Base-by-base conservation (phyloP, 257 asterid genomes). In the Voacanga thouarsii region DNA sequence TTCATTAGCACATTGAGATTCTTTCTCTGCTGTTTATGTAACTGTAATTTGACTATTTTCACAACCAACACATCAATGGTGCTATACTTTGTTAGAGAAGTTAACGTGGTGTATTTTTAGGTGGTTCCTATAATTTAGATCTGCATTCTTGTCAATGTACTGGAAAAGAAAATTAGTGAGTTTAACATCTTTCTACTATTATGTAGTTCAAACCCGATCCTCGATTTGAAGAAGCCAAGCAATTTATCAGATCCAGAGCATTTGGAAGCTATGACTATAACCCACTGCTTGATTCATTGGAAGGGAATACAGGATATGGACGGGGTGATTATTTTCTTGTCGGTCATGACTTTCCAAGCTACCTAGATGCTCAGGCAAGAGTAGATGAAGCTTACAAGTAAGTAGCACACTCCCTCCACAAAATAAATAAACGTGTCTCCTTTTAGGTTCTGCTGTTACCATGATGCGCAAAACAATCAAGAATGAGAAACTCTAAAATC, bases 331-430 rank as follows among this genome's bases (percentile, higher is more conserved):
- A 96, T 79, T 96, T 96, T 78, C 96, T 95, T 30, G 98, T 95
- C 59, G 98, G 99, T 21, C 84, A 87, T 12, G 98, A 93, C 85
- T 95, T 93, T 77, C 92, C 96, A 64, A 87, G 94, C 88, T 94
- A 94, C 94, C 85, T 94, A 88, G 99, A 94, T 33, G 90, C 99
- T 78, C 97, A 94, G 82, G 87, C 83, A 79, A 88, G 82, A 74
- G 97, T 92, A 65, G 99, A 94, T 80, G 90, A 89, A 88, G 96
- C 97, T 81, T 94, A 92, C 96, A 94, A 92, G 99, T 94, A 94
- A 83, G 95, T 83, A 33, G 4, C 55, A 66, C n/a, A 24, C 77
- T 73, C 24, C 69, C 61, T 49, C 56, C 57, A 33, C n/a, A 19
- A 15, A 14, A 26, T 65, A 7, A 80, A 55, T 30, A 21, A 23